Conservation (phyloP, 768 basidiomycete genomes). For the Mycena galopus region DNA sequence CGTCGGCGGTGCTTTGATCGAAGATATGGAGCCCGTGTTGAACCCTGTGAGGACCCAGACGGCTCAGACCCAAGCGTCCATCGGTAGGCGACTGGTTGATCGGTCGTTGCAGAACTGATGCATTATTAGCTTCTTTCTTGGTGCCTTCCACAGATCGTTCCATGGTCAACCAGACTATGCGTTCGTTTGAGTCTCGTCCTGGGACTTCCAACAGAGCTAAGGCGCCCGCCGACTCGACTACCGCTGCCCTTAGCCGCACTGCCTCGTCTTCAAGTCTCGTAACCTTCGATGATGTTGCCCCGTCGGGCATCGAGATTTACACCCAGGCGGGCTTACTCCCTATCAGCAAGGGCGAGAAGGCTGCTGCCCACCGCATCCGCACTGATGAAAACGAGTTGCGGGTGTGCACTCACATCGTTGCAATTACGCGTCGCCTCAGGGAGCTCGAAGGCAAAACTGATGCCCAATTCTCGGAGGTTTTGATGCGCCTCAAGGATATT, state of each 20-base stretch:
- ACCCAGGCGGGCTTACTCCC: not conserved
- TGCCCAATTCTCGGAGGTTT: not conserved
- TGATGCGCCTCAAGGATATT: not conserved
- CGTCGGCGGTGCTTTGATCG: too few relatives aligned
- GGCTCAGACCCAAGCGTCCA: too few relatives aligned
- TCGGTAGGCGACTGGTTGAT: too few relatives aligned
- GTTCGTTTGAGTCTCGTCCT: too few relatives aligned
- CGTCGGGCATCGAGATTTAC: conserved; percentile 9
- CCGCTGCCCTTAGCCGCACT: not conserved
- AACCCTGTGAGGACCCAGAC: too few relatives aligned
- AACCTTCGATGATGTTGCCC: conserved; percentile 8
- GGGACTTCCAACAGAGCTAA: not conserved
- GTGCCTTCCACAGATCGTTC: too few relatives aligned
- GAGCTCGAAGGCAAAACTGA: not conserved
- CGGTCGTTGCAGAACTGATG: too few relatives aligned
- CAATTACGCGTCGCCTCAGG: not conserved
- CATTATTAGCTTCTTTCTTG: too few relatives aligned
- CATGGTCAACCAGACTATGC: too few relatives aligned
- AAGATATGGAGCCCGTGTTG: too few relatives aligned
- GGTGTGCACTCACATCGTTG: not conserved
- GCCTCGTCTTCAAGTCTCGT: not conserved
- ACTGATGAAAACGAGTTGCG: not conserved
- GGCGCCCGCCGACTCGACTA: too few relatives aligned
- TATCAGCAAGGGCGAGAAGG: not conserved
- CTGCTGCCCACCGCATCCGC: not conserved